These are phyloP conservation scores for Lentinula lateritia DNA, from an alignment of 768 basidiomycete species.

Conservation along the genomic window DNA sequence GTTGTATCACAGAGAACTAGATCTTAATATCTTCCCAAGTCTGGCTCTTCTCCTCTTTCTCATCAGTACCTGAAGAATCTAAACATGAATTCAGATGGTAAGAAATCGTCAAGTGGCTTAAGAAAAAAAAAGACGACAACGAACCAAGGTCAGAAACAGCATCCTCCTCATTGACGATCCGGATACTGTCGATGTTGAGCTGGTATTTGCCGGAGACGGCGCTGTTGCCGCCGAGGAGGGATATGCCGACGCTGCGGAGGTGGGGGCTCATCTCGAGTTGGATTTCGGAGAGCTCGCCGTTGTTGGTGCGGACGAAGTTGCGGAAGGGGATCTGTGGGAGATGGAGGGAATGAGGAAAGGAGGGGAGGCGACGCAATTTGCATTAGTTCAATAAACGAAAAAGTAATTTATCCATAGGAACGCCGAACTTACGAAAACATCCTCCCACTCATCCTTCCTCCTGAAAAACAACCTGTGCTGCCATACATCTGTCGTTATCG, in stretches of 20 bases:
- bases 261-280: constrained; percentile 76
- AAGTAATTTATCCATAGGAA: constrained; percentile 13
- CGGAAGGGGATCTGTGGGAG: constrained; percentile 68
- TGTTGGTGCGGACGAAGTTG: constrained; percentile 69
- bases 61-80: neutral
- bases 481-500: constrained; percentile 82
- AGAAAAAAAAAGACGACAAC: neutral
- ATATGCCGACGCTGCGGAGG: constrained; percentile 80
- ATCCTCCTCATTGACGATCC: constrained; percentile 77
- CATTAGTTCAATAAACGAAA: neutral
- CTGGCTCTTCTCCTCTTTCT: neutral
- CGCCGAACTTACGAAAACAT: constrained; percentile 55
- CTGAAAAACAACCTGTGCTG: constrained; percentile 87
- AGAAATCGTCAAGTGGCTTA: neutral
- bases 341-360: no score
- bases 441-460: constrained; percentile 71
- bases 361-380: no score
- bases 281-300: constrained; percentile 61
- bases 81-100: neutral
- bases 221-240: constrained; percentile 81
- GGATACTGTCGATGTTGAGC: constrained; percentile 75
- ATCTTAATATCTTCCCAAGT: constrained; percentile 6
- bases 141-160: constrained; percentile 7
- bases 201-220: constrained; percentile 73
- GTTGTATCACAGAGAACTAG: neutral